Evolutionary conservation across 73 alveolate genomes (phyloP).

Genomic region (Symbiodinium pilosum): DNA sequence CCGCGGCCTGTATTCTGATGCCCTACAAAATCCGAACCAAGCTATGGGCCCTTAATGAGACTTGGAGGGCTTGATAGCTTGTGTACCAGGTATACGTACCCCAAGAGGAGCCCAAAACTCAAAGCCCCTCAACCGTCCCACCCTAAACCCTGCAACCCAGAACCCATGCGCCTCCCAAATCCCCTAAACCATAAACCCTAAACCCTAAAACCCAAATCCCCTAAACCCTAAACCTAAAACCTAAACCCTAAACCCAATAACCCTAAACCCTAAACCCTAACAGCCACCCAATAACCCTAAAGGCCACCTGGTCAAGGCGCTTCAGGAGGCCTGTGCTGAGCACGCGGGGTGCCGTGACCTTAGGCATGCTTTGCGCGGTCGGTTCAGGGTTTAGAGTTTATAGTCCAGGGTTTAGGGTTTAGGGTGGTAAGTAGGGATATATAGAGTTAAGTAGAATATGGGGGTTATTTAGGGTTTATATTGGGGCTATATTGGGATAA

Average conservation of each 20-base stretch:
- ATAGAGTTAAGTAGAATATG: neutral
- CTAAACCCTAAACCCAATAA: neutral
- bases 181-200: neutral
- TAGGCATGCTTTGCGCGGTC: neutral
- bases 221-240: neutral
- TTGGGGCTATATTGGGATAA: too few species aligned
- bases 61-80: too few species aligned
- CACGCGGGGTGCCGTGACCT: constrained; percentile 71
- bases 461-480: neutral
- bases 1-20: too few species aligned
- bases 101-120: neutral
- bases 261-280: neutral
- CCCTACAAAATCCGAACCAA: too few species aligned
- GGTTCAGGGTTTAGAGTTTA: neutral
- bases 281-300: neutral
- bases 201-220: neutral
- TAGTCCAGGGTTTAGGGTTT: neutral
- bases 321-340: constrained; percentile 48
- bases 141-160: neutral
- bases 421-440: neutral
- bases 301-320: constrained; percentile 40
- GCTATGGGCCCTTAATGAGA: too few species aligned
- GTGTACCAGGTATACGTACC: too few species aligned
- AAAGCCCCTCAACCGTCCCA: neutral
- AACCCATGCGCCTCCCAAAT: neutral